These are phyloP conservation scores for Zoysia matrella DNA, from an alignment of 202 grass and related monocot species.

Conservation along the genomic window DNA sequence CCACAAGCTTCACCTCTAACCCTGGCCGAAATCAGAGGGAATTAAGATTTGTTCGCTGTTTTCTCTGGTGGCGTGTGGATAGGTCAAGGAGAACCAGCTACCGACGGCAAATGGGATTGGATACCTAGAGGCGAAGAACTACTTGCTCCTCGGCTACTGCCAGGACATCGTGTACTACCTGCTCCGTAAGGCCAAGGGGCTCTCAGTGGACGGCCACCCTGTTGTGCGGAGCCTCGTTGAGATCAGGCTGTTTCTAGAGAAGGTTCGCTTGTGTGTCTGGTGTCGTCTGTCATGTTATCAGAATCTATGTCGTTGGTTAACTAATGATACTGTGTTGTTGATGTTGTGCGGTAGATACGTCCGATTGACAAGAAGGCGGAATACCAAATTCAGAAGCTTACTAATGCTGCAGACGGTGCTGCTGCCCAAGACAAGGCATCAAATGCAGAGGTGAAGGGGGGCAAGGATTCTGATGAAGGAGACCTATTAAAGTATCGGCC, in stretches of 20 bases:
- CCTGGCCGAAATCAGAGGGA: not conserved
- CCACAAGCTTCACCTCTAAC: not conserved
- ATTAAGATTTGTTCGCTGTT: not conserved
- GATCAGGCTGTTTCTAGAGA: slow-evolving; percentile 85
- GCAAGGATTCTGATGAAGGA: slow-evolving; percentile 48
- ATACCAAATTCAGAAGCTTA: slow-evolving; percentile 92
- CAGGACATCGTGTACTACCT: slow-evolving; percentile 66
- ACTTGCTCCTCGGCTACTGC: slow-evolving; percentile 80
- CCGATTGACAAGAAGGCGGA: slow-evolving; percentile 92
- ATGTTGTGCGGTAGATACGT: slow-evolving; percentile 47
- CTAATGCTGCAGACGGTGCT: slow-evolving; percentile 55
- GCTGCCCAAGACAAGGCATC: slow-evolving; percentile 43
- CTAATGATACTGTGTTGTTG: not conserved
- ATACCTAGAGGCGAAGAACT: slow-evolving; percentile 84
- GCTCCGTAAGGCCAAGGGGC: slow-evolving; percentile 82
- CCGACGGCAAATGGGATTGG: slow-evolving; percentile 72
- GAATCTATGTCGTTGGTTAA: not conserved
- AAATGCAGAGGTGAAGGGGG: slow-evolving; percentile 41
- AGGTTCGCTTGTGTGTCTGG: slow-evolving; percentile 47
- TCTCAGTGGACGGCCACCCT: slow-evolving; percentile 67
- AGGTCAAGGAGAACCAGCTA: slow-evolving; percentile 71
- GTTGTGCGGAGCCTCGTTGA: slow-evolving; percentile 72
- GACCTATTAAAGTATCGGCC: slow-evolving; percentile 65
- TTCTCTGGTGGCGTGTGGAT: not conserved
- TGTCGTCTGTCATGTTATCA: slow-evolving; percentile 13